phyloP scores from a whole-genome alignment of 768 basidiomycete genomes.

The Mycena indigotica region DNA sequence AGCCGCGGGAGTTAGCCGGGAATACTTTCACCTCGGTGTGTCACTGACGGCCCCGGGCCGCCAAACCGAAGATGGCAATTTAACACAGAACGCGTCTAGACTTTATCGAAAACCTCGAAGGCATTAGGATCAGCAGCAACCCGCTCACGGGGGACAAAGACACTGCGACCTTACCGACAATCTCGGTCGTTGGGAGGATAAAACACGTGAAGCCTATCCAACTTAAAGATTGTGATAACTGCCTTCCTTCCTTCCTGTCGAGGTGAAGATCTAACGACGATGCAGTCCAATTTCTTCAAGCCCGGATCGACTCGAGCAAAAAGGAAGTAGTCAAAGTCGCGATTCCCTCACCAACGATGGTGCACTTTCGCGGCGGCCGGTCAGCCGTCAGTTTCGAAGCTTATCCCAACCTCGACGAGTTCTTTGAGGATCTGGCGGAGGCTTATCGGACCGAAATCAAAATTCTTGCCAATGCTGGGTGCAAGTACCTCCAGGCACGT shows the following conservation, averaged over 20 bases:
- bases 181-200: slow-evolving; percentile 19
- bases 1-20: slow-evolving; percentile 11
- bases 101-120: slow-evolving; percentile 23
- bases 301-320: slow-evolving; percentile 18
- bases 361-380: slow-evolving; percentile 25
- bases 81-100: background rate
- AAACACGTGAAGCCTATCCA: slow-evolving; percentile 24
- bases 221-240: slow-evolving; percentile 19
- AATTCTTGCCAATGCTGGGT: slow-evolving; percentile 20
- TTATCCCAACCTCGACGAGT: slow-evolving; percentile 23
- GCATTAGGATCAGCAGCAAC: slow-evolving; percentile 13
- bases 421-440: slow-evolving; percentile 23
- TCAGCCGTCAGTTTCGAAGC: slow-evolving; percentile 19
- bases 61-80: too few species aligned
- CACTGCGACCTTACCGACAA: slow-evolving; percentile 16
- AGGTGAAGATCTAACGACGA: background rate
- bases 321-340: slow-evolving; percentile 23
- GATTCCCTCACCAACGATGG: slow-evolving; percentile 25
- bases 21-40: slow-evolving; percentile 32
- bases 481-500: slow-evolving; percentile 20
- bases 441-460: slow-evolving; percentile 21
- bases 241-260: background rate
- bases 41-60: too few species aligned
- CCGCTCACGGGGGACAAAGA: slow-evolving; percentile 11
- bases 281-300: slow-evolving; percentile 16